Conservation (phyloP, 1,284 basidiomycete species). For the Trametes hirsuta region DNA sequence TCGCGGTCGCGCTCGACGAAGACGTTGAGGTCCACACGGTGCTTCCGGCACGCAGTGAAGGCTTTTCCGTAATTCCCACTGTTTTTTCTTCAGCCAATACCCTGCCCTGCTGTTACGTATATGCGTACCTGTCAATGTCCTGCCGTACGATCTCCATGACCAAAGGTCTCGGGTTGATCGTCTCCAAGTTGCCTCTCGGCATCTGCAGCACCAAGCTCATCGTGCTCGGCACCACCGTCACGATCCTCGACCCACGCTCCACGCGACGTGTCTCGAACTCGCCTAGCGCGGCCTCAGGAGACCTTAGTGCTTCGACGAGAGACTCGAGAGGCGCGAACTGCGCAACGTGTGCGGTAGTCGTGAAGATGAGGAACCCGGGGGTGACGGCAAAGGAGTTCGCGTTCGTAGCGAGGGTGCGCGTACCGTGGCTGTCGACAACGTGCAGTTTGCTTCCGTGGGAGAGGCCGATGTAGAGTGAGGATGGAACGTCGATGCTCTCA, state of each 20-base stretch:
- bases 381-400: conserved; percentile 85
- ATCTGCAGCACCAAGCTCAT: conserved; percentile 96
- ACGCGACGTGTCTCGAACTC: conserved; percentile 77
- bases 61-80: conserved; percentile 82
- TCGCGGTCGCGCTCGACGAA: conserved; percentile 80
- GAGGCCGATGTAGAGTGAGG: conserved; percentile 64
- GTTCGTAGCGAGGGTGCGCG: conserved; percentile 53
- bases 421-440: conserved; percentile 34
- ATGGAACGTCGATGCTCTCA: conserved; percentile 6
- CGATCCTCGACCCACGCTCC: conserved; percentile 87
- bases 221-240: conserved; percentile 80
- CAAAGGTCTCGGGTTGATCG: conserved; percentile 90
- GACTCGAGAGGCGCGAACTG: conserved; percentile 68
- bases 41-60: conserved; percentile 89
- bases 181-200: conserved; percentile 97
- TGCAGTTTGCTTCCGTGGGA: conserved; percentile 68
- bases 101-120: too few relatives aligned
- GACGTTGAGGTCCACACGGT: conserved; percentile 90
- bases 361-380: conserved; percentile 85
- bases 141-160: conserved; percentile 83
- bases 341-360: conserved; percentile 83
- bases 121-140: conserved; percentile 72
- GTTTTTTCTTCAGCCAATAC: conserved; percentile 1
- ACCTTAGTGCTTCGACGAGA: conserved; percentile 37
- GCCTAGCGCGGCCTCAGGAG: conserved; percentile 33